Conservation (phyloP, 2,329 filamentous ascomycete species). For the Talaromyces verruculosus region DNA sequence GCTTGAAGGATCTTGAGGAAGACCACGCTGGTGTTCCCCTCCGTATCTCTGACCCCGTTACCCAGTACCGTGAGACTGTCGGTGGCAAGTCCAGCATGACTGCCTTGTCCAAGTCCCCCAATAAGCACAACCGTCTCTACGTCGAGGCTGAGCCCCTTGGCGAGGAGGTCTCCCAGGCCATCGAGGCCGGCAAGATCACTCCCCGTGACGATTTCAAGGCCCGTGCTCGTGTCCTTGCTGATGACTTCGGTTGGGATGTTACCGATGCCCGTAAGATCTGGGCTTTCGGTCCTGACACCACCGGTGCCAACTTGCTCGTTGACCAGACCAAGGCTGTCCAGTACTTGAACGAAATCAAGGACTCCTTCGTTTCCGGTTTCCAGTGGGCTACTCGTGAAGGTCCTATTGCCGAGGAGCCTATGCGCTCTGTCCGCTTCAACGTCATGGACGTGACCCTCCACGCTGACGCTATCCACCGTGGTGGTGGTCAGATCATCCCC, state of each 20-base stretch:
- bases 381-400: conserved; percentile 99
- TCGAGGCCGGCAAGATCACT: conserved; percentile 86
- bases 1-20: conserved; percentile 99
- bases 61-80: conserved; percentile 98
- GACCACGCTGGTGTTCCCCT: conserved; percentile 99
- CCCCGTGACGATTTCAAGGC: conserved; percentile 99
- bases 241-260: conserved; percentile 98
- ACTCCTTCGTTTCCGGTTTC: conserved; percentile 99
- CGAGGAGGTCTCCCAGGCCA: conserved; percentile 87
- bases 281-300: conserved; percentile 98
- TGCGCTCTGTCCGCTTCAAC: conserved; percentile 97
- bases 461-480: conserved; percentile 99
- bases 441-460: conserved; percentile 99
- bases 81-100: conserved; percentile 81
- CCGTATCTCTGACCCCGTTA: conserved; percentile 96
- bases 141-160: conserved; percentile 85
- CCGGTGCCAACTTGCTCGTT: conserved; percentile 94
- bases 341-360: conserved; percentile 99
- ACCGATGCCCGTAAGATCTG: conserved; percentile 99
- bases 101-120: conserved; percentile 98
- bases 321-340: conserved; percentile 99
- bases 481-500: conserved; percentile 98
- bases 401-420: conserved; percentile 95
- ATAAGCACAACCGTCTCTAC: conserved; percentile 99
- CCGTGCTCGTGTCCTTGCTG: conserved; percentile 91